Base-by-base conservation (phyloP, 306 rosid species). In the Astragalus membranaceus region DNA sequence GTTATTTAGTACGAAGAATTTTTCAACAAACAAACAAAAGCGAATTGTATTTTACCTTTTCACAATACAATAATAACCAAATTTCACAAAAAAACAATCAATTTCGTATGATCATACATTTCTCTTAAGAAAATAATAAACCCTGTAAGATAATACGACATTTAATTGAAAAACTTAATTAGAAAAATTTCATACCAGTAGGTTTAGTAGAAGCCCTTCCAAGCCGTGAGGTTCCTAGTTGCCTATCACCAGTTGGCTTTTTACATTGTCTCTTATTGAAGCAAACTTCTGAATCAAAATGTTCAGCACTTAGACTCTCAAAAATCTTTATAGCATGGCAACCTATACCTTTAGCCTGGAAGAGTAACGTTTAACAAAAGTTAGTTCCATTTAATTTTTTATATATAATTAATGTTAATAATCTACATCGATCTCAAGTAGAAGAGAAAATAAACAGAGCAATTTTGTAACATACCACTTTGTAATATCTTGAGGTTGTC, bases 391-490 rank as follows among this genome's bases (percentile, higher is more conserved):
- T 20, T 1, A 32, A 26, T 41, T 29, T 8, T 49, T 50, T 2
- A 39, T 10, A 29, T n/a, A n/a, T n/a, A n/a, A n/a, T n/a, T n/a
- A 5, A 37, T 29, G 10, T 52, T 17, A 10, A 8, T 10, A 48
- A 51, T 10, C 5, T 68, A 17, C 20, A 10, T 33, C n/a, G n/a
- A n/a, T n/a, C 61, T 23, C 37, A 58, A 59, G 5, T 54, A 42
- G 20, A n/a, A n/a, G n/a, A n/a, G n/a, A 14, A 37, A 43, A 7
- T 5, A 46, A 71, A 44, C 14, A 12, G 11, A n/a, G 9, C 3
- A 30, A 47, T 32, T 48, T 32, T 15, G 23, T 5, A 3, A 15
- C 79, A 23, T 73, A 79, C 83, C 79, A 43, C 62, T 73, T 10
- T 11, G 29, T 79, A 12, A 59, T 29, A 4, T 8, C 2, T 39